Evolutionary conservation across 139 green algal genomes (phyloP), one percentile per base, ranked within the genome.

Genomic region (Tetradesmus obliquus): DNA sequence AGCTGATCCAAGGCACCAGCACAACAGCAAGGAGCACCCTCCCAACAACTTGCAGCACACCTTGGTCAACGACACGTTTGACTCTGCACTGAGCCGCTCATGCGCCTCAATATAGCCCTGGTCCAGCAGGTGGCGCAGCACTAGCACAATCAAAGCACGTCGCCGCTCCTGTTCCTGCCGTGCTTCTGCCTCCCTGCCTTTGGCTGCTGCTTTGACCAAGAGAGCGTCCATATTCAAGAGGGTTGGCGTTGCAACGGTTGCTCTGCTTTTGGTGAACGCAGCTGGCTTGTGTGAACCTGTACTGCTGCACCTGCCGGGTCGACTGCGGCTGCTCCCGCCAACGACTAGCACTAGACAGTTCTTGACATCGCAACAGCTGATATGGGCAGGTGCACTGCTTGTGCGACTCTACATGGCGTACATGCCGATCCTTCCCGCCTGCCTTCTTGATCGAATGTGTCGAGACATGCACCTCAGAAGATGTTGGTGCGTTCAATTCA

Each of bases 51-150:
- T 19, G 12, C 60, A 10, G 13, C 89, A 62, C 79, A 93, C 94
- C 92, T 96, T 95, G 15, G 92, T 71, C 53, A 97, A 72, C 0
- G 81, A 94, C 0, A 96, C 0, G 51, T 94, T 94, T 62, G 92
- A 91, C 86, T 96, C 95, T 10, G 89, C 76, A 20, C 62, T 92
- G n/a, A 97, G 89, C 20, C 91, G 89, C 88, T 97, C 94, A 60
- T 95, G 94, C 0, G 90, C 57, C 6, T 95, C 93, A 0, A 84
- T 32, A 66, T 97, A 97, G 10, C 95, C 95, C 45, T 89, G 55
- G 84, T 97, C 95, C 6, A 81, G 32, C 55, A 97, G 89, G 82
- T 96, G 93, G 3, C 95, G 88, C 55, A 97, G 66, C 22, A 97
- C 93, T 24, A 97, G 93, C 7, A 97, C 94, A 8, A 97, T 54